phyloP scores from a whole-genome alignment of 495 filamentous ascomycete species.

The Hypoxylon intermedium region DNA sequence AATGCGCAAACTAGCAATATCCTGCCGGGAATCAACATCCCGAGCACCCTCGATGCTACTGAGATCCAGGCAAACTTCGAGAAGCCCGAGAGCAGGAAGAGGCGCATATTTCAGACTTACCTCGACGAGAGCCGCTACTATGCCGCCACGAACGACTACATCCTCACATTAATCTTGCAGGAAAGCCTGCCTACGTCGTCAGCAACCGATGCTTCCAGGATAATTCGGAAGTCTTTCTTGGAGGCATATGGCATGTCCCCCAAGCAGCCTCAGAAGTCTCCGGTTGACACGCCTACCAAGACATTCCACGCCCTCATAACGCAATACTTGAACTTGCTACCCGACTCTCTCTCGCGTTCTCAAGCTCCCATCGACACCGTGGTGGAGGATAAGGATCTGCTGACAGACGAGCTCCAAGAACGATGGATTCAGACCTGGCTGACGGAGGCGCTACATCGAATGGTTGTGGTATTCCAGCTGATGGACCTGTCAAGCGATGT shows the following conservation, averaged over 20 bases:
- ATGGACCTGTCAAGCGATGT: conserved; percentile 63
- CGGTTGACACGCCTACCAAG: conserved; percentile 39
- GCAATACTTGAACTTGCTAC: conserved; percentile 48
- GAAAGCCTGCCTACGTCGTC: conserved; percentile 37
- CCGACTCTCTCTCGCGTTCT: conserved; percentile 44
- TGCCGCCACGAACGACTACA: conserved; percentile 55
- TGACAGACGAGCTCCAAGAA: conserved; percentile 60
- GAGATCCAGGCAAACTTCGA: conserved; percentile 63
- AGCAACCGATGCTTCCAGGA: conserved; percentile 36
- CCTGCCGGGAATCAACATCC: conserved; percentile 52
- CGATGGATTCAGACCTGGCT: conserved; percentile 69
- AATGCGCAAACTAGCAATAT: conserved; percentile 59
- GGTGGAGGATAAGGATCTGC: conserved; percentile 37
- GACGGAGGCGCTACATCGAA: conserved; percentile 71
- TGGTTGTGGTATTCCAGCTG: conserved; percentile 76
- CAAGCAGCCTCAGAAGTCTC: conserved; percentile 38
- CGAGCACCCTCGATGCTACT: conserved; percentile 53
- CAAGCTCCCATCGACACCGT: conserved; percentile 35
- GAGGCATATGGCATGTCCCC: conserved; percentile 43
- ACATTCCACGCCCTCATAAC: conserved; percentile 49
- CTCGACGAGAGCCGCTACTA: conserved; percentile 71
- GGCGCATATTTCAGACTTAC: conserved; percentile 70
- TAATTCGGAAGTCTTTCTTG: conserved; percentile 39
- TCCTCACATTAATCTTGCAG: conserved; percentile 53
- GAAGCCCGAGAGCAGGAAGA: conserved; percentile 61